Evolutionary conservation across 176 grass and related monocot species (phyloP).

Genomic region (Zoysia pacifica): DNA sequence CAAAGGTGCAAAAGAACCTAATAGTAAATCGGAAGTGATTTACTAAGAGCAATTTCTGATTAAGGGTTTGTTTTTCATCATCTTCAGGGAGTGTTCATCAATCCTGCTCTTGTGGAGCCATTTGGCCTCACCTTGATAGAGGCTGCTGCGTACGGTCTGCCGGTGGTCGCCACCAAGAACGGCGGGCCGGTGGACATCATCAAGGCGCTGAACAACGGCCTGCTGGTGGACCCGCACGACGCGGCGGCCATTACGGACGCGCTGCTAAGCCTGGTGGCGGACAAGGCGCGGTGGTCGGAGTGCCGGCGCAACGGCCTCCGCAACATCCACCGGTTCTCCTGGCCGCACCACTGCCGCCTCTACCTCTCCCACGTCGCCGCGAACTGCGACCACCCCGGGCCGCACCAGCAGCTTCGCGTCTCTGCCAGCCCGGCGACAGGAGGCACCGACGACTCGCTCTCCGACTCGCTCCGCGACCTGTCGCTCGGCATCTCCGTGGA

Average conservation of each 20-base stretch:
- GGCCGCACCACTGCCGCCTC: conserved; percentile 92
- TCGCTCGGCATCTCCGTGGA: conserved; percentile 76
- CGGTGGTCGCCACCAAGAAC: conserved; percentile 85
- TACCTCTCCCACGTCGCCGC: conserved; percentile 81
- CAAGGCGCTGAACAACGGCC: conserved; percentile 73
- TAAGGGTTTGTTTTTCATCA: not conserved
- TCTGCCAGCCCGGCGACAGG: not conserved
- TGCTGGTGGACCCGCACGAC: conserved; percentile 89
- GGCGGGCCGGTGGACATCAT: conserved; percentile 97
- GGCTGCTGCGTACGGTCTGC: conserved; percentile 91
- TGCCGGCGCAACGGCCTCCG: conserved; percentile 86
- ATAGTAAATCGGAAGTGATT: not conserved
- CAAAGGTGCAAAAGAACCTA: conserved; percentile 51
- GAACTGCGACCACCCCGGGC: conserved; percentile 46
- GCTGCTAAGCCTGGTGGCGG: conserved; percentile 72
- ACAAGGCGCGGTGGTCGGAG: conserved; percentile 80
- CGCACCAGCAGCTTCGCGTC: conserved; percentile 46
- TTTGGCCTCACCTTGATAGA: conserved; percentile 94
- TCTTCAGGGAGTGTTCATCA: conserved; percentile 85
- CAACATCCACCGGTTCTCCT: conserved; percentile 96
- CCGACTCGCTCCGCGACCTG: conserved; percentile 79
- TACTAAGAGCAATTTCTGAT: not conserved
- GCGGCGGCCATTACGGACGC: conserved; percentile 59
- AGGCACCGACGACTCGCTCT: conserved; percentile 51
- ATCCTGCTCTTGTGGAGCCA: conserved; percentile 89